Evolutionary conservation across 108 stramenopile genomes (phyloP), one percentile per base, ranked within the genome.

Genomic region (Licmophora abbreviata): DNA sequence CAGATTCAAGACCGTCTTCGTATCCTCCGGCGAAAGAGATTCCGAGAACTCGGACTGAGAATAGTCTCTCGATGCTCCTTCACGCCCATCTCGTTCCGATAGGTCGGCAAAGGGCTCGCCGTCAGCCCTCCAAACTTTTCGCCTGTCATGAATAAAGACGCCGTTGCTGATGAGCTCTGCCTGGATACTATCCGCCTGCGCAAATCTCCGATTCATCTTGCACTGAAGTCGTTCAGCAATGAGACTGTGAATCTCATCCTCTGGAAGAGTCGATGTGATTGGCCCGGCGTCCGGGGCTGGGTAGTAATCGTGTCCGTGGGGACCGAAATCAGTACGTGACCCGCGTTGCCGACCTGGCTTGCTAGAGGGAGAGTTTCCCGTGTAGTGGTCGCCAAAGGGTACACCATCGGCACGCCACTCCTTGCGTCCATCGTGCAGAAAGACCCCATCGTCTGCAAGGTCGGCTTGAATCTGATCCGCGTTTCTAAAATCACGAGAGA

Each of bases 241-340:
- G 37, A 82, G 48, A 12, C 31, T 62, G 42, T 82, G 64, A 42
- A 91, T 77, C 48, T 86, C 80, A 22, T 22, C 36, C 44, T 83
- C 83, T 1, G 64, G 21, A n/a, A 88, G 57, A 0, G 53, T 24
- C 1, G 70, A 59, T 31, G 56, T 37, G 47, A 59, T 81, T 0
- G 67, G 68, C 20, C 74, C 82, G n/a, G 55, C 64, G 44, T 71
- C 75, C 0, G 20, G 21, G 4, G 74, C 47, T 9, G 36, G 44
- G 4, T 55, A 14, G 63, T 92, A 92, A 48, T 91, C 89, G 55
- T 91, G 89, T 15, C 88, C 88, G 33, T 66, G 46, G 29, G 74
- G 68, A 37, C 84, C 84, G 53, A 90, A 85, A 33, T 58, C 57
- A 12, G 17, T 26, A 12, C 35, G 6, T 4, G 23, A 21, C 6